Evolutionary conservation across 2,329 filamentous ascomycete genomes (phyloP), one percentile per base, ranked within the genome.

Genomic region (Claviceps pazoutovae): DNA sequence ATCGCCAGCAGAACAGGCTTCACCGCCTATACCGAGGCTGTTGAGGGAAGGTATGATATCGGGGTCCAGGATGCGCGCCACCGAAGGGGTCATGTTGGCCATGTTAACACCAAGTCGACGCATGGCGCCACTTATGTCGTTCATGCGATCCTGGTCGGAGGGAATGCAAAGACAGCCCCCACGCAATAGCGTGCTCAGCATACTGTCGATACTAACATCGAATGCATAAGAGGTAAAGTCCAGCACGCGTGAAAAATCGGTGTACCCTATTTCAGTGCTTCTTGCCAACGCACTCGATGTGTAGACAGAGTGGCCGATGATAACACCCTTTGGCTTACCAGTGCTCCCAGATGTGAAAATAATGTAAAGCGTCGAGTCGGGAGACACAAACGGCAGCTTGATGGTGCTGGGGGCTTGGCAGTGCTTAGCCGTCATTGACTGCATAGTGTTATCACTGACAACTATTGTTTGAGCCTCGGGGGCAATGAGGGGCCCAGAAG

Each of bases 91-190:
- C 63, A 75, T 68, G 48, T 68, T 63, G 4, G 67, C 69, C 62
- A 71, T 67, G 55, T 72, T 74, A 50, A 68, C 66, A 5, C 61
- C 57, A 58, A 67, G 63, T 42, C 60, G 63, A n/a, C 64, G 61
- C 51, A 70, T 68, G 23, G 68, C 68, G 8, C 66, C 67, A 38
- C 66, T 67, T 14, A 75, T 56, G 53, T 73, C 64, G 53, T 76
- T 74, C 51, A 74, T 64, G 3, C 74, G 70, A 50, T 75, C 71
- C 23, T 71, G 66, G 17, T 54, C 49, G 6, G 53, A 55, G 1
- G 55, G 55, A 13, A 56, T 52, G 44, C 55, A 56, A 30, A 56
- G 41, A 44, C 55, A 56, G 9, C 41, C 53, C 6, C 55, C 55
- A 0, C 46, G 21, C 4, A 46, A 34, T 3, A 56, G 39, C 4